Conservation (phyloP, 192 early-diverging fungal species). For the Linnemannia hyalina region DNA sequence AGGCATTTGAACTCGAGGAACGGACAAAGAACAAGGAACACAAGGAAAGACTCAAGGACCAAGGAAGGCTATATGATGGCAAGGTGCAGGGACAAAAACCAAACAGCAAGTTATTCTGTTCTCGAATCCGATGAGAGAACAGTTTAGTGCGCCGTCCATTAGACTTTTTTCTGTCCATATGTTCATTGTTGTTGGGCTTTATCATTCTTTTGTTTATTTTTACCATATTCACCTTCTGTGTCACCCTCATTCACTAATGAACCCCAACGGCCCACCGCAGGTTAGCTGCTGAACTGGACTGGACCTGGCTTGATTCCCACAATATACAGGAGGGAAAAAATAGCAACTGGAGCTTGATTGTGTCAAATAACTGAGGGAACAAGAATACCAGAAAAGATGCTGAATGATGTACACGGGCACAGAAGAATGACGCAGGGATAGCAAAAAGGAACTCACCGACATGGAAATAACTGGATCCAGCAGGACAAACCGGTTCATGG, state of each 20-base stretch:
- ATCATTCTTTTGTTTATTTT: neutral
- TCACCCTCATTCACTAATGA: neutral
- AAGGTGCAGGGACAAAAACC: too few species aligned
- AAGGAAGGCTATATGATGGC: too few species aligned
- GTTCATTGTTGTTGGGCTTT: neutral
- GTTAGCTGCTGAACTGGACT: neutral
- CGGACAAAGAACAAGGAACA: too few species aligned
- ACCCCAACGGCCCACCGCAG: neutral
- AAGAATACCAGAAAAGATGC: neutral
- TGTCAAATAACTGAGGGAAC: neutral
- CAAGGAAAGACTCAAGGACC: too few species aligned
- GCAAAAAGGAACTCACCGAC: neutral
- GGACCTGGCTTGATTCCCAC: neutral
- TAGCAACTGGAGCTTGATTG: neutral
- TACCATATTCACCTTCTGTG: neutral
- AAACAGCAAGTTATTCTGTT: too few species aligned
- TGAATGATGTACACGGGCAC: too few species aligned
- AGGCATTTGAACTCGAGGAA: too few species aligned
- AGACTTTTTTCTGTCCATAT: neutral
- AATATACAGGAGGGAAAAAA: neutral
- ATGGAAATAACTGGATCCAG: neutral
- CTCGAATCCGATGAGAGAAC: too few species aligned
- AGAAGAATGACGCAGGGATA: neutral
- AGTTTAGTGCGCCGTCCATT: neutral
- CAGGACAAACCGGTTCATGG: neutral